Evolutionary conservation across 2,329 filamentous ascomycete genomes (phyloP).

Genomic region (Diplocarpon mali): DNA sequence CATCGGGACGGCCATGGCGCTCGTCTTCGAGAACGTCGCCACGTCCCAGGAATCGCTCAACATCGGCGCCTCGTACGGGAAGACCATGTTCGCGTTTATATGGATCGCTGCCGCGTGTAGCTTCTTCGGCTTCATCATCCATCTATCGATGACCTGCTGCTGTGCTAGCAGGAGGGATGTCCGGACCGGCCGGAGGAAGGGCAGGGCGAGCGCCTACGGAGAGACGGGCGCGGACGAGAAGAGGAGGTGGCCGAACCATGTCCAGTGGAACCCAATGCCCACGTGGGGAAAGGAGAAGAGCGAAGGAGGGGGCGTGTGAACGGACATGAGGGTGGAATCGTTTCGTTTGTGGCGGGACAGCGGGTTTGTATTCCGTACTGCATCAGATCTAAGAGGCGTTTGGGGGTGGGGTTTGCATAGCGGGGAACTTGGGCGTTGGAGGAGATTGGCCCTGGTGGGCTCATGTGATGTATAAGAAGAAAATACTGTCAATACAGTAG

Average conservation of each 20-base stretch:
- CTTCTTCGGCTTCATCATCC: constrained; percentile 60
- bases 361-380: no score
- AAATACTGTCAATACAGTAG: no score
- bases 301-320: constrained; percentile 3
- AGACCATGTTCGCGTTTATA: constrained; percentile 75
- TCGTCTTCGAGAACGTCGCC: constrained; percentile 71
- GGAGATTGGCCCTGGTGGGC: no score
- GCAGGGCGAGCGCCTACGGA: constrained; percentile 21
- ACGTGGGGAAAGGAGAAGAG: constrained; percentile 11
- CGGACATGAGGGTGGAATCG: neutral
- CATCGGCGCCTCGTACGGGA: constrained; percentile 58
- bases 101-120: constrained; percentile 66
- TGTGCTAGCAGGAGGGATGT: constrained; percentile 33
- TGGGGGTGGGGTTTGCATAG: no score
- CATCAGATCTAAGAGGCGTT: no score
- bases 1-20: constrained; percentile 73
- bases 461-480: no score
- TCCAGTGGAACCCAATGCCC: constrained; percentile 8
- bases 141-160: constrained; percentile 70
- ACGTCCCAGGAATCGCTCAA: constrained; percentile 63
- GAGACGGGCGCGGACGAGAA: constrained; percentile 13
- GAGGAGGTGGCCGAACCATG: constrained; percentile 5
- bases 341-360: neutral
- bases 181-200: constrained; percentile 22
- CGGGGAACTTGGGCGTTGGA: no score